Percentiles rank a stretch among this genome's conserved stretches.
Evolutionary conservation across 345 rosid species (phyloP).

Genomic region (Bruguiera sexangula): DNA sequence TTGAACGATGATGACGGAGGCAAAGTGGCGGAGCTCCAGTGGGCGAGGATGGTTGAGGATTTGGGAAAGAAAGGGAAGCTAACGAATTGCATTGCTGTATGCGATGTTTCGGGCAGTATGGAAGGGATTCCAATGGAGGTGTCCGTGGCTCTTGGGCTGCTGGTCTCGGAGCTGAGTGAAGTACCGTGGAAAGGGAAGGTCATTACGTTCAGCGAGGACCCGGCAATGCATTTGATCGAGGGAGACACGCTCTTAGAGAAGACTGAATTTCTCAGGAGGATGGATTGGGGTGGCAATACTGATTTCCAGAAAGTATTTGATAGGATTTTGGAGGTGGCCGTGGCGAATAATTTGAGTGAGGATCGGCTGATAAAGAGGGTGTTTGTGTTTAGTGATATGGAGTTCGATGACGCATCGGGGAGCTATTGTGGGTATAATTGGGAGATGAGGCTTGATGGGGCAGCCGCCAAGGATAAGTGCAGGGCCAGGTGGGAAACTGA

Average conservation of each 20-base stretch:
- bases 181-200: constrained; percentile 67
- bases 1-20: constrained; percentile 40
- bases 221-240: constrained; percentile 31
- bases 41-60: constrained; percentile 66
- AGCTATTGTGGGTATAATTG: background rate
- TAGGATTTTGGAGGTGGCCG: constrained; percentile 46
- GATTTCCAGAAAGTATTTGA: constrained; percentile 56
- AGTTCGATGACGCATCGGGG: constrained; percentile 40
- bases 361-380: constrained; percentile 56
- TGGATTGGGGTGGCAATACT: constrained; percentile 34
- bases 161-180: constrained; percentile 46
- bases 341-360: constrained; percentile 32
- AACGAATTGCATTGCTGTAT: constrained; percentile 50
- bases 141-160: constrained; percentile 49
- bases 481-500: constrained; percentile 44
- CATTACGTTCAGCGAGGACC: constrained; percentile 44
- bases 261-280: constrained; percentile 32
- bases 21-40: constrained; percentile 51
- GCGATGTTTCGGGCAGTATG: constrained; percentile 66
- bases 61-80: constrained; percentile 38
- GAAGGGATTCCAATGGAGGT: constrained; percentile 44
- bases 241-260: constrained; percentile 33
- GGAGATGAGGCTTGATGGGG: no score
- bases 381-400: constrained; percentile 72
- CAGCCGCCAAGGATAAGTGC: no score